Conservation (phyloP, 352 stramenopile species). For the Pythium sukuiense region DNA sequence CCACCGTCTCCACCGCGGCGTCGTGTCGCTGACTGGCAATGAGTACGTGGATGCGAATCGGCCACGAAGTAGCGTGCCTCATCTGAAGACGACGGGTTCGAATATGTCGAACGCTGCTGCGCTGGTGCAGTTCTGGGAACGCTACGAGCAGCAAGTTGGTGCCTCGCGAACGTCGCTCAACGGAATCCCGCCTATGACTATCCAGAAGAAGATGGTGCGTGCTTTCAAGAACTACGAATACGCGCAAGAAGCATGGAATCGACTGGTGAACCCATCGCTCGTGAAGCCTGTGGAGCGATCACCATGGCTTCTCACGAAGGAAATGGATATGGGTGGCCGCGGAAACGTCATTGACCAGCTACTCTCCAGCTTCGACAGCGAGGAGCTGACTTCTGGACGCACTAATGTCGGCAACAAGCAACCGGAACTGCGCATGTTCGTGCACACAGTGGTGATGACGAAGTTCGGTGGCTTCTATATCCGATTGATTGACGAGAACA, state of each 20-base stretch:
- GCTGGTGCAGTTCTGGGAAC: constrained; percentile 70
- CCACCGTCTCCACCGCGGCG: constrained; percentile 51
- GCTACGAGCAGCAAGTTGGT: constrained; percentile 70
- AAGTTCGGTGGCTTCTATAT: constrained; percentile 88
- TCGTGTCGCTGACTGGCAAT: constrained; percentile 68
- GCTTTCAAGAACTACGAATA: constrained; percentile 87
- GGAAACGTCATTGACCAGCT: constrained; percentile 78
- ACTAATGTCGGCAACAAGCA: neutral
- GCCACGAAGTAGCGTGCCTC: constrained; percentile 68
- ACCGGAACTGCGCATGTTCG: constrained; percentile 55
- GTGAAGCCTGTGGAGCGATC: constrained; percentile 68
- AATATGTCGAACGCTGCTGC: constrained; percentile 58
- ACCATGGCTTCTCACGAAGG: constrained; percentile 74
- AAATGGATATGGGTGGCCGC: constrained; percentile 75
- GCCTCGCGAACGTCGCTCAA: constrained; percentile 58
- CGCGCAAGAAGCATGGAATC: constrained; percentile 83
- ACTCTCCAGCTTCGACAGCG: constrained; percentile 57
- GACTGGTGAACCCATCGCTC: constrained; percentile 75
- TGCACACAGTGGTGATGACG: constrained; percentile 77
- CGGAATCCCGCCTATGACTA: constrained; percentile 44
- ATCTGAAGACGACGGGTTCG: constrained; percentile 36
- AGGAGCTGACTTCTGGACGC: neutral
- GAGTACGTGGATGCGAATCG: constrained; percentile 76
- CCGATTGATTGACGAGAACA: constrained; percentile 80
- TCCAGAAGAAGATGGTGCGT: constrained; percentile 89